Evolutionary conservation across 148 eudicot species (phyloP).

Genomic region (Rheum nobile): DNA sequence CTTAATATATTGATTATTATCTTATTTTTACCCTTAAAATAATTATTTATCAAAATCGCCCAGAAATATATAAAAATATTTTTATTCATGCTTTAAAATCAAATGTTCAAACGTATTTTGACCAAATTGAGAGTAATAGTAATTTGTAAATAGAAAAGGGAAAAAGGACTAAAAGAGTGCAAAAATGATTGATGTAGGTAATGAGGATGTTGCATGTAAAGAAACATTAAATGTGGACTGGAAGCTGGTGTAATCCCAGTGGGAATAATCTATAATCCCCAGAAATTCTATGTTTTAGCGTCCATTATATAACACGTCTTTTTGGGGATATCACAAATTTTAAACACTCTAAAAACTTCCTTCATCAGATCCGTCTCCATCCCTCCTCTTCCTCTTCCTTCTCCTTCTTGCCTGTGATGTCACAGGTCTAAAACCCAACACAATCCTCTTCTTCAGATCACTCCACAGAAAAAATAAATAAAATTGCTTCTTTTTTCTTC

Average conservation of each 20-base stretch:
- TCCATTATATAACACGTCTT: slow-evolving; percentile 6
- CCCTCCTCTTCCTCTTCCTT: not conserved
- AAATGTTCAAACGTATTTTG: too few relatives aligned
- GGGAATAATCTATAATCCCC: slow-evolving; percentile 2
- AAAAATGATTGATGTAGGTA: not conserved
- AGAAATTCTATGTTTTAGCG: not conserved
- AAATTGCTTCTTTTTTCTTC: not conserved
- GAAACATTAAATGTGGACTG: not conserved
- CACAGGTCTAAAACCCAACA: not conserved
- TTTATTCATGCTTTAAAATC: too few relatives aligned
- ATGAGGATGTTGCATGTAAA: not conserved
- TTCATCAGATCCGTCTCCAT: slow-evolving; percentile 8
- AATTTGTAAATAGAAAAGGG: not conserved
- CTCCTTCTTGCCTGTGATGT: not conserved
- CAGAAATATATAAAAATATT: too few relatives aligned
- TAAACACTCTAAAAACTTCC: not conserved
- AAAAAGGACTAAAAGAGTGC: not conserved
- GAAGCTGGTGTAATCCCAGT: not conserved
- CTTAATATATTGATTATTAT: too few relatives aligned
- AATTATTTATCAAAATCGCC: too few relatives aligned
- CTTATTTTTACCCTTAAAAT: too few relatives aligned
- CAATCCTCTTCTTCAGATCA: not conserved
- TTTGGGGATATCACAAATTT: not conserved
- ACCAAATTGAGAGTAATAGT: not conserved
- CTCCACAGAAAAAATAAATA: not conserved